Evolutionary conservation across 176 grass and related monocot genomes (phyloP).

Genomic region (Phoenix roebelenii): DNA sequence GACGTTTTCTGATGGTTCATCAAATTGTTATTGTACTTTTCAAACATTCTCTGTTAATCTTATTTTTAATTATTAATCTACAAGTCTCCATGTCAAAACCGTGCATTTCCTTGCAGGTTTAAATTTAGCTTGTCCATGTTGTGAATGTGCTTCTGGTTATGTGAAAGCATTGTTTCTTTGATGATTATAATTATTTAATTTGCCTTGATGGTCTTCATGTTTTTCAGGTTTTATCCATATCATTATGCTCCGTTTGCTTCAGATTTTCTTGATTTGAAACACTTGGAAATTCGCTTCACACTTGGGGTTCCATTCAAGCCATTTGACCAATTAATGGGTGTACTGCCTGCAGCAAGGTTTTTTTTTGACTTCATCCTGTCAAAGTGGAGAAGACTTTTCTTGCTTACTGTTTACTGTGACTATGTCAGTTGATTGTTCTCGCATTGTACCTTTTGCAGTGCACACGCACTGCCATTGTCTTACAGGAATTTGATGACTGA

Average conservation of each 20-base stretch:
- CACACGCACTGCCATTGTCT: slow-evolving; percentile 31
- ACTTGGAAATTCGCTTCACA: slow-evolving; percentile 26
- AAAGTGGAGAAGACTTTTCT: neutral
- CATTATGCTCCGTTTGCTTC: slow-evolving; percentile 50
- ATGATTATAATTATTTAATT: too few species aligned
- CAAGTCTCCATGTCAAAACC: too few species aligned
- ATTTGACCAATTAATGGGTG: slow-evolving; percentile 44
- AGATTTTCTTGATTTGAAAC: slow-evolving; percentile 30
- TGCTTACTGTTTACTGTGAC: neutral
- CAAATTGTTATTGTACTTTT: too few species aligned
- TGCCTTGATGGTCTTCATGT: too few species aligned
- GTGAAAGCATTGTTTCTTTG: too few species aligned
- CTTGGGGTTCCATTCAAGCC: slow-evolving; percentile 41
- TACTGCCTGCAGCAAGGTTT: slow-evolving; percentile 38
- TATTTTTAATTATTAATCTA: too few species aligned
- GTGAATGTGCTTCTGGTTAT: too few species aligned
- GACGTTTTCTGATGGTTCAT: too few species aligned
- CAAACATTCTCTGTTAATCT: too few species aligned
- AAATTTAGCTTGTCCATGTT: too few species aligned
- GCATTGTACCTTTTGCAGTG: slow-evolving; percentile 16
- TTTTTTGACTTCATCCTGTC: slow-evolving; percentile 5
- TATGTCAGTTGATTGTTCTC: neutral
- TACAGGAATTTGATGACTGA: slow-evolving; percentile 42
- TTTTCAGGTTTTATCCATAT: slow-evolving; percentile 44
- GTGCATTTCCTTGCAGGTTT: too few species aligned